phyloP scores from a whole-genome alignment of 2,329 filamentous ascomycete genomes.

The Colletotrichum sp. region DNA sequence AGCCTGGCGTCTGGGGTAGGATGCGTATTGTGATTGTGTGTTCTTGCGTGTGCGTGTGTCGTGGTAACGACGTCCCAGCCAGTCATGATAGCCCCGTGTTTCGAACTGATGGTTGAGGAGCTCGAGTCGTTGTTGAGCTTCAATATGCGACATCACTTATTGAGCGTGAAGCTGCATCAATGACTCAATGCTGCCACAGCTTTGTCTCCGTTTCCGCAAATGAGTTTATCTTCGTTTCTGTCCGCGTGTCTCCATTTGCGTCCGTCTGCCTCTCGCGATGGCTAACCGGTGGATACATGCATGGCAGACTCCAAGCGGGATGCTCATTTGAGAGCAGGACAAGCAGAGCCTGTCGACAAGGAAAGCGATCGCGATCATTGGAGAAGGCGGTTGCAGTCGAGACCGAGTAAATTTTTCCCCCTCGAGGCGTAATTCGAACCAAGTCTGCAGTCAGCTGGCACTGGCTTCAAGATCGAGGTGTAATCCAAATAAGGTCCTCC shows the following conservation, averaged over 20 bases:
- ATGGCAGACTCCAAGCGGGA: not conserved
- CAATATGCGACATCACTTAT: not conserved
- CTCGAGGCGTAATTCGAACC: not conserved
- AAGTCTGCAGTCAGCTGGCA: not conserved
- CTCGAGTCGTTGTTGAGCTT: not conserved
- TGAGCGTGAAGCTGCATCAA: not conserved
- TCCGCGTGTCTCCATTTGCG: not conserved
- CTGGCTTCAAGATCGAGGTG: not conserved
- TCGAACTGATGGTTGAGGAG: constrained; percentile 7
- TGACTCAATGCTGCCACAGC: not conserved
- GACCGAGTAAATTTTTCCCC: not conserved
- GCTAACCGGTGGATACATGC: not conserved
- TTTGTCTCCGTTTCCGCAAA: not conserved
- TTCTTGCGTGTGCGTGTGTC: not conserved
- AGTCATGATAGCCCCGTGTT: constrained; percentile 10
- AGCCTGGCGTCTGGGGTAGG: not conserved
- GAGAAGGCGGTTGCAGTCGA: not conserved
- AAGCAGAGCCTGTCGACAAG: not conserved
- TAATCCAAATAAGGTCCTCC: not conserved
- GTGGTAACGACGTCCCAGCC: not conserved
- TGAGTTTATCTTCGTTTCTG: not conserved
- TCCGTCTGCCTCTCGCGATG: not conserved
- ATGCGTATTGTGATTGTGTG: not conserved
- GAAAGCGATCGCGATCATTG: not conserved
- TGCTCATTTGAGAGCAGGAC: not conserved